Conservation (phyloP, 371 early-diverging fungal genomes). For the Mortierella sp. region DNA sequence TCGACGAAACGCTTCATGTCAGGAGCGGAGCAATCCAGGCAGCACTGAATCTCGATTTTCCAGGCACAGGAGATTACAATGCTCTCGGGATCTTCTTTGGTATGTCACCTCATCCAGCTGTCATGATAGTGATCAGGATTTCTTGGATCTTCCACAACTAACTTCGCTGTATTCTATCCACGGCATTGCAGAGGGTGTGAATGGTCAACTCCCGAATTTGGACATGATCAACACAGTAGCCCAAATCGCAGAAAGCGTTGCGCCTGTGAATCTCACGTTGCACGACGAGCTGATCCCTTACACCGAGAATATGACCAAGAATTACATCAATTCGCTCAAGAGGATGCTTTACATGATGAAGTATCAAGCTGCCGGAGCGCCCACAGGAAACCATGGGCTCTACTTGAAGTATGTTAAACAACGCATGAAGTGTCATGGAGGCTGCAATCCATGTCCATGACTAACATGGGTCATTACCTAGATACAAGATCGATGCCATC, state of each 20-base stretch:
- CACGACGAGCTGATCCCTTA: conserved; percentile 44
- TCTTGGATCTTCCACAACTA: no score
- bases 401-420: conserved; percentile 61
- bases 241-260: conserved; percentile 15
- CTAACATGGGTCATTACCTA: conserved; percentile 19
- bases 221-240: conserved; percentile 79
- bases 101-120: conserved; percentile 33
- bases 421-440: neutral
- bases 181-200: conserved; percentile 79
- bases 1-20: conserved; percentile 31
- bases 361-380: conserved; percentile 76
- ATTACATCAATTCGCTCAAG: conserved; percentile 58
- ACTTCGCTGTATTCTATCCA: no score
- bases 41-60: conserved; percentile 89
- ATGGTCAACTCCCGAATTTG: conserved; percentile 93
- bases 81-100: conserved; percentile 84
- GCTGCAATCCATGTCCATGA: neutral
- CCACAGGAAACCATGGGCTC: conserved; percentile 79
- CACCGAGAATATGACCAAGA: conserved; percentile 47
- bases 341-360: conserved; percentile 70
- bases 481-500: conserved; percentile 88
- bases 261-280: conserved; percentile 35
- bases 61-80: conserved; percentile 73
- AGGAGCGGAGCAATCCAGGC: conserved; percentile 90
- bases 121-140: conserved; percentile 1